Conservation (phyloP, 2,329 filamentous ascomycete genomes). For the Alternaria brassicae region DNA sequence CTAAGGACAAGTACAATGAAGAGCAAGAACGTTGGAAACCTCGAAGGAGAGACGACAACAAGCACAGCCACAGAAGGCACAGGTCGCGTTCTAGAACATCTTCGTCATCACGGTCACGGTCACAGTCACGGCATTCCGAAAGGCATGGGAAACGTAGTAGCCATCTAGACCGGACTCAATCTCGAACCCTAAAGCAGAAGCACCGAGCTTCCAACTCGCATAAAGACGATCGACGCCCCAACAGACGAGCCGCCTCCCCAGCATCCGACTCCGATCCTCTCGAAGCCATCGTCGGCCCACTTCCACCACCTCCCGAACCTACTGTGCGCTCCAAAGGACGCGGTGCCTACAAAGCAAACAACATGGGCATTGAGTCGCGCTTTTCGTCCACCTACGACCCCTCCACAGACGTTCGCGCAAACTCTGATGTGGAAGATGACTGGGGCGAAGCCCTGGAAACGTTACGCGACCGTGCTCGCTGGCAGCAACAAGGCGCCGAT, state of each 20-base stretch:
- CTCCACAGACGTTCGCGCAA: conserved; percentile 61
- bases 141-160: conserved; percentile 17
- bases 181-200: conserved; percentile 6
- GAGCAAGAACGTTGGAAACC: conserved; percentile 19
- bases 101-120: conserved; percentile 31
- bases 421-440: conserved; percentile 63
- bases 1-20: conserved; percentile 12
- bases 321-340: conserved; percentile 51
- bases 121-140: conserved; percentile 25
- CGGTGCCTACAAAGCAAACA: conserved; percentile 39
- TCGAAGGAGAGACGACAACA: conserved; percentile 13
- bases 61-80: conserved; percentile 20
- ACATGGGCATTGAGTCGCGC: conserved; percentile 75
- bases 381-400: conserved; percentile 74
- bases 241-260: conserved; percentile 19
- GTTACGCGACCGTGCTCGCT: conserved; percentile 78
- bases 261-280: conserved; percentile 71
- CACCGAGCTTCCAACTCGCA: not conserved
- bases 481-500: conserved; percentile 77
- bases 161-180: conserved; percentile 22
- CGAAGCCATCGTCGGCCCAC: conserved; percentile 77
- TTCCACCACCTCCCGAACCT: conserved; percentile 60
- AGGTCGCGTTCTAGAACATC: conserved; percentile 27
- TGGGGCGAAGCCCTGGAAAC: conserved; percentile 85
- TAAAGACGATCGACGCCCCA: not conserved